A percentile compares a stretch with the other conserved stretches of the same genome.
phyloP scores from a whole-genome alignment of 441 rosid genomes.

The Gossypium davidsonii region DNA sequence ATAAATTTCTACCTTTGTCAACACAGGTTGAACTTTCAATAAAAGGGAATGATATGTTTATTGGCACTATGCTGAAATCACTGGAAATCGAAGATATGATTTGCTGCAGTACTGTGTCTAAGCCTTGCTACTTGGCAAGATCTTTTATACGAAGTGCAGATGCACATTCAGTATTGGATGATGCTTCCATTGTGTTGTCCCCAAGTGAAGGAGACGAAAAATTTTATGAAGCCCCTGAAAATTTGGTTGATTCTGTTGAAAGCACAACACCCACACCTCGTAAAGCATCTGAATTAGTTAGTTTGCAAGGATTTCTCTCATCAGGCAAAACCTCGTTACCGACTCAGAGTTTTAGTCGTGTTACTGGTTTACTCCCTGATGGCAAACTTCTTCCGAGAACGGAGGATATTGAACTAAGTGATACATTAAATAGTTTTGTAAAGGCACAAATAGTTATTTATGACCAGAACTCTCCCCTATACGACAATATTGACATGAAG shows the following conservation, averaged over 20 bases:
- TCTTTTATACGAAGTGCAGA: slow-evolving; percentile 66
- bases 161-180: slow-evolving; percentile 35
- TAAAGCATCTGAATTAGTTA: slow-evolving; percentile 18
- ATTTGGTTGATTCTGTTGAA: slow-evolving; percentile 58
- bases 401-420: slow-evolving; percentile 37
- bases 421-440: slow-evolving; percentile 79
- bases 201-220: slow-evolving; percentile 81
- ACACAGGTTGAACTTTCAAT: slow-evolving; percentile 83
- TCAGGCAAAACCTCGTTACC: slow-evolving; percentile 31
- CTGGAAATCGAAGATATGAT: slow-evolving; percentile 97
- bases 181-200: slow-evolving; percentile 33
- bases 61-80: slow-evolving; percentile 83
- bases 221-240: slow-evolving; percentile 89
- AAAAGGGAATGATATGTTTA: slow-evolving; percentile 71
- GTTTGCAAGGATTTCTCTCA: slow-evolving; percentile 22
- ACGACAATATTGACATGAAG: slow-evolving; percentile 70
- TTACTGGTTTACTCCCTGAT: slow-evolving; percentile 73
- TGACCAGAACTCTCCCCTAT: slow-evolving; percentile 69
- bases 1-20: slow-evolving; percentile 16
- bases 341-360: slow-evolving; percentile 73
- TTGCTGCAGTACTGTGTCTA: slow-evolving; percentile 39
- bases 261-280: slow-evolving; percentile 24
- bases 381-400: slow-evolving; percentile 29
- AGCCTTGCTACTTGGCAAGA: slow-evolving; percentile 75
- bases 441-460: slow-evolving; percentile 84